Evolutionary conservation across 176 grass and related monocot species (phyloP), one percentile per base, ranked within the genome.

Genomic region (Aegilops bicornis): DNA sequence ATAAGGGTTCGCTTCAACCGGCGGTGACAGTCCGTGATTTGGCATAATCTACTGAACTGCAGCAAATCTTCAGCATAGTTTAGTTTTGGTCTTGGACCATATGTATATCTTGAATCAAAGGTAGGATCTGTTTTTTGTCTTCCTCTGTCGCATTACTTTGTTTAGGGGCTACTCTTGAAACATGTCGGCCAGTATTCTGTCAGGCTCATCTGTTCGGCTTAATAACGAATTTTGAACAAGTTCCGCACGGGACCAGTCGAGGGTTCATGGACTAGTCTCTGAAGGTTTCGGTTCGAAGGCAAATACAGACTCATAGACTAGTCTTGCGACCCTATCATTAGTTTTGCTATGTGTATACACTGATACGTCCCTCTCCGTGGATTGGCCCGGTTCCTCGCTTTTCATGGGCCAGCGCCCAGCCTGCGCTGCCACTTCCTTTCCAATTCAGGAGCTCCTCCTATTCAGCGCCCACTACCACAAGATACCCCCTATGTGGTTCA

Each of bases 41-140:
- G 67, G 76, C 69, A 35, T 39, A 36, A 33, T 65, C 42, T 73
- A 90, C 15, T 62, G 27, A 35, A 83, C 8, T 65, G 67, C 37
- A 30, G 10, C 32, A 83, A 20, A 64, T 70, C 30, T 73, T 24
- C 37, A 30, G 9, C 31, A 73, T 73, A 48, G 39, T 77, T 67
- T 36, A 77, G 24, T 62, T 47, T 59, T 59, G 54, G 54, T 22
- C 19, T 59, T 62, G 13, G 63, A 73, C 36, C 33, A 17, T 72
- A 56, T 82, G 8, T 73, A 16, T 83, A 50, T 71, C 71, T 66
- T 19, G 27, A 66, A 77, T 73, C 3, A 17, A 24, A 64, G 52
- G 72, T 58, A 59, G 69, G 62, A 76, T 33, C 39, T 64, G 70
- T n/a, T 75, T 5, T 30, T 7, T 64, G 12, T 73, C 6, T 5